These are phyloP conservation scores for Rhytidiadelphus loreus DNA, from an alignment of 225 moss, liverwort and hornwort genomes.

Conservation along the genomic window DNA sequence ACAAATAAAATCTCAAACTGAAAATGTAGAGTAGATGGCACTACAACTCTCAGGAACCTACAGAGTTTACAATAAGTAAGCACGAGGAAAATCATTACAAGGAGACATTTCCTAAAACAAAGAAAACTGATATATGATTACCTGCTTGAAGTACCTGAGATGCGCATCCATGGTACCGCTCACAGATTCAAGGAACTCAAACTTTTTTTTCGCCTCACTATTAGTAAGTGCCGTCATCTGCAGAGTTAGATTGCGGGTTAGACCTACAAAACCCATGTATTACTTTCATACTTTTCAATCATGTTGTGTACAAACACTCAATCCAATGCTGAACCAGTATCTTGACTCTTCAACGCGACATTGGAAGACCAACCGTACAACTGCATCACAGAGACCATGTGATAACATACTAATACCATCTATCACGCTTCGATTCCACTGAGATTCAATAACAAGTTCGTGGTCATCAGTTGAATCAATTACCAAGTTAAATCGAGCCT, in stretches of 20 bases:
- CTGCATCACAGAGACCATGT: neutral
- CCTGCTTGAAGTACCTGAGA: constrained; percentile 93
- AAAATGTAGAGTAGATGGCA: neutral
- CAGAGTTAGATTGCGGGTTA: neutral
- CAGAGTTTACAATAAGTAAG: neutral
- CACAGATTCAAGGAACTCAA: constrained; percentile 93
- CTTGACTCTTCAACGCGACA: neutral
- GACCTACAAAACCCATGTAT: neutral
- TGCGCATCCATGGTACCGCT: constrained; percentile 99
- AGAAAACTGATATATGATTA: neutral
- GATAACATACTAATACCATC: neutral
- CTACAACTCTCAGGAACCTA: neutral
- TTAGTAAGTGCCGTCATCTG: constrained; percentile 83
- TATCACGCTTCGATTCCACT: neutral
- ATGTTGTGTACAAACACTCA: neutral
- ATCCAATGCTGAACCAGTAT: neutral
- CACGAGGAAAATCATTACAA: neutral
- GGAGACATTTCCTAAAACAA: neutral
- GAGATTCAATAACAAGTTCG: neutral
- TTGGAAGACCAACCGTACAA: neutral
- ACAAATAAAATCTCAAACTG: neutral
- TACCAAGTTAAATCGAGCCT: constrained; percentile 94
- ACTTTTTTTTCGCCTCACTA: constrained; percentile 92
- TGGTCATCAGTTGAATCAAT: neutral
- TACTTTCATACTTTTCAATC: neutral